Evolutionary conservation across 2,329 filamentous ascomycete genomes (phyloP).

Genomic region (Orbilia blumenaviensis): DNA sequence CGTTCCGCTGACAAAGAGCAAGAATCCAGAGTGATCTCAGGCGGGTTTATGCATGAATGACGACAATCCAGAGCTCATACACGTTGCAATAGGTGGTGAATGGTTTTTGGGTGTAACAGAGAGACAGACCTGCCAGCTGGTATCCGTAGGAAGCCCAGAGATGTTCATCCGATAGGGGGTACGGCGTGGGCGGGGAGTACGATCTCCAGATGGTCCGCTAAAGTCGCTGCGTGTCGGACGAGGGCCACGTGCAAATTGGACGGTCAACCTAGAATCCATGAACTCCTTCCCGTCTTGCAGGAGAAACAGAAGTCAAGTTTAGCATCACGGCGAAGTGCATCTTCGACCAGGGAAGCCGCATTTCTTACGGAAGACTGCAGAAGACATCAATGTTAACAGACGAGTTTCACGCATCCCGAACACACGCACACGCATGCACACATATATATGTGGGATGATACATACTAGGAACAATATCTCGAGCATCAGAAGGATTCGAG

Average conservation of each 20-base stretch:
- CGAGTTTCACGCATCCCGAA: conserved; percentile 52
- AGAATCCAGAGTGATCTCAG: conserved; percentile 45
- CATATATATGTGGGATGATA: too few relatives aligned
- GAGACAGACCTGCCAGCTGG: conserved; percentile 98
- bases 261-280: conserved; percentile 95
- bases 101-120: conserved; percentile 40
- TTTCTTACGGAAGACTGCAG: conserved; percentile 71
- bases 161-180: conserved; percentile 98
- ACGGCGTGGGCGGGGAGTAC: conserved; percentile 83
- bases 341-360: conserved; percentile 59
- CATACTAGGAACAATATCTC: conserved; percentile 97
- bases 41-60: conserved; percentile 37
- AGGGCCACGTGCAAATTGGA: conserved; percentile 95
- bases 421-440: conserved; percentile 53
- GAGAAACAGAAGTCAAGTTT: conserved; percentile 10
- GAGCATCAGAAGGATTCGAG: conserved; percentile 96
- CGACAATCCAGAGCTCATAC: conserved; percentile 46
- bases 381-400: conserved; percentile 44
- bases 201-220: conserved; percentile 68
- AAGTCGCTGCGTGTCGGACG: conserved; percentile 72
- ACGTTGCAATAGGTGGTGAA: conserved; percentile 43
- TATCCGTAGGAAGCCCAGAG: conserved; percentile 94
- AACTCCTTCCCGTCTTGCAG: conserved; percentile 85
- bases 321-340: conserved; percentile 50
- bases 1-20: conserved; percentile 43